These are phyloP conservation scores for Auricularia heimuer DNA, from an alignment of 768 basidiomycete species.

Conservation along the genomic window DNA sequence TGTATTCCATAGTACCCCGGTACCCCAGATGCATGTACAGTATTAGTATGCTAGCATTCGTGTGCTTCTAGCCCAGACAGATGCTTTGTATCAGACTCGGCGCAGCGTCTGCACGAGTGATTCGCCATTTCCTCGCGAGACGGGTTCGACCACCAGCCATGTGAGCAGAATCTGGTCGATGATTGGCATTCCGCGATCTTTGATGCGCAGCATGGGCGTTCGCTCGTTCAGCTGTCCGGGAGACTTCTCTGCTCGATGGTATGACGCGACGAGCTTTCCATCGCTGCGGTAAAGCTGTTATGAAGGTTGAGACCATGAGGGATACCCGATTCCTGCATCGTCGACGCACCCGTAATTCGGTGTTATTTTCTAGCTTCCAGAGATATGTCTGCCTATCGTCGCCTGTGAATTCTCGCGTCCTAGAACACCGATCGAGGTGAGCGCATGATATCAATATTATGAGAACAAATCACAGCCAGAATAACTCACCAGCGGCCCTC, in stretches of 20 bases:
- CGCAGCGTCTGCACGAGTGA: neutral
- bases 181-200: neutral
- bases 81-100: neutral
- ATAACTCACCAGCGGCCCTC: neutral
- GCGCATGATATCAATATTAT: neutral
- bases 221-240: neutral
- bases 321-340: neutral
- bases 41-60: too few relatives aligned
- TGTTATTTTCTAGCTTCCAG: neutral
- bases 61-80: too few relatives aligned
- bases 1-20: too few relatives aligned
- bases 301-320: neutral
- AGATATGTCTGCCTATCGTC: neutral
- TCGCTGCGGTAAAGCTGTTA: neutral
- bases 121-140: neutral
- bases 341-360: neutral
- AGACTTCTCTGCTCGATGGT: neutral
- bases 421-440: neutral
- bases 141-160: neutral
- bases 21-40: too few relatives aligned
- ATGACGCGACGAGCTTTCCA: neutral
- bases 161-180: neutral
- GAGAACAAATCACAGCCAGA: neutral
- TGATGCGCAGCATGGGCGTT: neutral
- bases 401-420: neutral